Evolutionary conservation across 768 basidiomycete species (phyloP).

Genomic region (Boletales sp.): DNA sequence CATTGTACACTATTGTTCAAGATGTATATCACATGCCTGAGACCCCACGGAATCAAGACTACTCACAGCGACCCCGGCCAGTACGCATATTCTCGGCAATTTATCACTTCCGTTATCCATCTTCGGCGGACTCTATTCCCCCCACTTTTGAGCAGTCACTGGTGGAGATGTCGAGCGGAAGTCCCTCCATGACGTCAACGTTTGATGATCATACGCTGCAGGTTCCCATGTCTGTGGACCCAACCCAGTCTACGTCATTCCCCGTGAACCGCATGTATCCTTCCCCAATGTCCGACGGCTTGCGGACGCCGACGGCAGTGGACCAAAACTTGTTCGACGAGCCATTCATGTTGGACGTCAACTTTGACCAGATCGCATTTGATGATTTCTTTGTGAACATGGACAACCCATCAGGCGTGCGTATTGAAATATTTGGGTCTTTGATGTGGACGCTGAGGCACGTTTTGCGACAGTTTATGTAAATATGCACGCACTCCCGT

Average conservation of each 20-base stretch:
- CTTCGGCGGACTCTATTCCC: slow-evolving; percentile 9
- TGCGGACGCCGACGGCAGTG: background rate
- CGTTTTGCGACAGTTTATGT: slow-evolving; percentile 18
- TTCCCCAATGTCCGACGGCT: background rate
- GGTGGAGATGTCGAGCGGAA: slow-evolving; percentile 7
- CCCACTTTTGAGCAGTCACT: slow-evolving; percentile 8
- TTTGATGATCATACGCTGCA: slow-evolving; percentile 5
- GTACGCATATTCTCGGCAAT: slow-evolving; percentile 51
- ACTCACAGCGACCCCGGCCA: slow-evolving; percentile 22
- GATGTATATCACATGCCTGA: slow-evolving; percentile 43
- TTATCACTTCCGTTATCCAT: slow-evolving; percentile 52
- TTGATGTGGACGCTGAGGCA: slow-evolving; percentile 8
- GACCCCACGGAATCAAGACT: slow-evolving; percentile 16
- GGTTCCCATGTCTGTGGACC: background rate
- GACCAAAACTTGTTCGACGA: slow-evolving; percentile 27
- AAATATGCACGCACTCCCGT: slow-evolving; percentile 1
- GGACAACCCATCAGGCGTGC: slow-evolving; percentile 22
- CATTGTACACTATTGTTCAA: slow-evolving; percentile 63
- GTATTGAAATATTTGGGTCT: slow-evolving; percentile 8
- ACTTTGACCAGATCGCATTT: slow-evolving; percentile 23
- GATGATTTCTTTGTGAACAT: slow-evolving; percentile 23
- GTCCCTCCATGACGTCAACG: slow-evolving; percentile 16
- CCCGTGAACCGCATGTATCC: background rate
- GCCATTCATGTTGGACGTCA: slow-evolving; percentile 30
- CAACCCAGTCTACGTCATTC: slow-evolving; percentile 6